Evolutionary conservation across 1,284 basidiomycete species (phyloP), one percentile per base, ranked within the genome.

Genomic region (Blastosporella zonata): DNA sequence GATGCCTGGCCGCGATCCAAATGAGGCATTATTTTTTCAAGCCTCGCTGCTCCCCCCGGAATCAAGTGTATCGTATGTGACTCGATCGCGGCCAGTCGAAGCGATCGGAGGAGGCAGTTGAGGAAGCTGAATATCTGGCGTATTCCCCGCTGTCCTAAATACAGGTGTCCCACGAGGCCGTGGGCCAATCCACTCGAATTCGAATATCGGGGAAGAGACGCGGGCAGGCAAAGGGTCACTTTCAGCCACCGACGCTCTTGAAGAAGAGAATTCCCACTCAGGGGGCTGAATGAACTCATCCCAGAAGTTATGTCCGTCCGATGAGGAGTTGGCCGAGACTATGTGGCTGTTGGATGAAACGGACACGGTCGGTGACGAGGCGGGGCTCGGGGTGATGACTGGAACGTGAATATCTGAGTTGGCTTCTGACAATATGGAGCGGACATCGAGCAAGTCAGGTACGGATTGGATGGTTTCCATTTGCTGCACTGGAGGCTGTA

Each of bases 381-480:
- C 2, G 20, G 18, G n/a, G 13, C 10, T 10, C 31, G 31, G 21
- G 12, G 46, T 28, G n/a, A 42, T 33, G 3, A 28, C 22, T 2
- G 46, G 33, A 17, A 36, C 36, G 10, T 47, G 20, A 2, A 41
- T 20, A 12, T 33, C 23, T 3, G 36, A 27, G 17, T 47, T 33
- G 21, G 8, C 9, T 17, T 9, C 31, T 7, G 45, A 23, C 3
- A 22, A 13, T 12, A 21, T 13, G 38, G 31, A 9, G 37, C 13
- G n/a, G 6, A 25, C 38, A 12, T 43, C 40, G 17, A 43, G 12
- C 6, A 48, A 17, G 20, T 48, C 47, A 6, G 33, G 35, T 5
- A 48, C 34, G 15, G 47, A 48, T 20, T 36, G 33, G 2, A 43
- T 48, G 22, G 47, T 27, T 15, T 3, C 36, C 40, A 43, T 48